These are phyloP conservation scores for Huntiella decipiens DNA, from an alignment of 2,329 filamentous ascomycete species.

Conservation along the genomic window DNA sequence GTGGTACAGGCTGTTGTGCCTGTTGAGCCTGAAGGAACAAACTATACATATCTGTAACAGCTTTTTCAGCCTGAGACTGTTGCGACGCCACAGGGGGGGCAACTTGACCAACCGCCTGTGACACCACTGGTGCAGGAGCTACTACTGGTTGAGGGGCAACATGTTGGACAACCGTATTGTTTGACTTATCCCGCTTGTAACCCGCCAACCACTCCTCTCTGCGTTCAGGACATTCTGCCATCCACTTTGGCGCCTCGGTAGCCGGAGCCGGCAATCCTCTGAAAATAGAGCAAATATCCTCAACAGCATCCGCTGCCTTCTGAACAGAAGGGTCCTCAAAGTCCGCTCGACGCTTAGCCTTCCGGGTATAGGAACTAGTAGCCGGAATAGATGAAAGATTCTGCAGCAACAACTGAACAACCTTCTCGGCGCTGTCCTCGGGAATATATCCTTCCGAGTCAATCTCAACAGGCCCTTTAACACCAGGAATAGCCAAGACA, in stretches of 20 bases:
- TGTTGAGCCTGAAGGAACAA: slow-evolving; percentile 9
- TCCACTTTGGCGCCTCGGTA: slow-evolving; percentile 32
- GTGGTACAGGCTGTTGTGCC: slow-evolving; percentile 11
- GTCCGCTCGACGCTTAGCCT: slow-evolving; percentile 17
- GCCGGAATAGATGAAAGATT: slow-evolving; percentile 13
- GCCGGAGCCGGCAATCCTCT: slow-evolving; percentile 27
- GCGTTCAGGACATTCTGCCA: slow-evolving; percentile 26
- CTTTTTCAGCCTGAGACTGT: slow-evolving; percentile 21
- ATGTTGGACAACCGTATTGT: slow-evolving; percentile 16
- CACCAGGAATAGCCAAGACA: slow-evolving; percentile 11
- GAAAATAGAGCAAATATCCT: slow-evolving; percentile 23
- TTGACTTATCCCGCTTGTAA: slow-evolving; percentile 22
- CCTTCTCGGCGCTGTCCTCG: slow-evolving; percentile 1
- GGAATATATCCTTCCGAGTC: slow-evolving; percentile 6
- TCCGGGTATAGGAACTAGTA: slow-evolving; percentile 19
- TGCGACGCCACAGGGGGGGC: not conserved
- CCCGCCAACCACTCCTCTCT: slow-evolving; percentile 34
- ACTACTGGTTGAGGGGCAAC: not conserved
- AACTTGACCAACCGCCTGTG: too few relatives aligned
- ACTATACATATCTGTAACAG: slow-evolving; percentile 7
- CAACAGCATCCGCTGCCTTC: slow-evolving; percentile 24
- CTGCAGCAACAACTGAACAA: slow-evolving; percentile 11
- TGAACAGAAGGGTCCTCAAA: slow-evolving; percentile 26
- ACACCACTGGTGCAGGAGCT: too few relatives aligned
- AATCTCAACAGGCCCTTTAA: not conserved